Base-by-base conservation (phyloP, 2,329 filamentous ascomycete species). In the Fusarium tjaetaba region DNA sequence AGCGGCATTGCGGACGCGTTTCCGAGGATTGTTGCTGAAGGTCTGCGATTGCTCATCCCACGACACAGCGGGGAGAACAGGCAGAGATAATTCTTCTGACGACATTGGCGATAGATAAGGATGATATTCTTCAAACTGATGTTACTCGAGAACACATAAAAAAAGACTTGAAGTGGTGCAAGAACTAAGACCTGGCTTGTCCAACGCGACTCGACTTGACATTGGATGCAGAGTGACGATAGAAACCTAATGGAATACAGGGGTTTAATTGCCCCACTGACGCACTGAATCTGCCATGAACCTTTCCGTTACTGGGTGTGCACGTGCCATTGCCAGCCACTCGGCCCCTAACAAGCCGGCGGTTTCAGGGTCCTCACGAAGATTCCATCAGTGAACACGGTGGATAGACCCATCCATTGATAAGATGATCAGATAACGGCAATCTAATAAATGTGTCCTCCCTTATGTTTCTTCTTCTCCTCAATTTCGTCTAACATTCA, bases 61-160 rank as follows among this genome's bases (percentile, higher is more conserved):
- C 38, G 81, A 82, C 38, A 83, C 76, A 18, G 79, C 80, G 5
- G 82, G 81, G 22, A 86, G 79, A 26, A 71, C 76, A 38, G 85
- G 85, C 22, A 86, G 79, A 20, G 82, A 80, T 18, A 81, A 82
- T 71, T 86, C 85, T 30, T 86, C 84, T 15, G 81, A 76, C 81
- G 84, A 84, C 68, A 64, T 67, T 75, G 48, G 61, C 53, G 32
- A 41, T 57, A 18, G 10, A 53, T 60, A 52, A 49, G 61, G 30
- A 57, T 52, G 36, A 59, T 43, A 28, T 32, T 39, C 15, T 55
- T 41, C 13, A 22, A 52, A 49, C 41, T 61, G 46, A 59, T 26
- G 60, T 41, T 65, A 65, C 69, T 55, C 38, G 57, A 72, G 46
- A 46, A 52, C 22, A 43, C 45, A 74, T 55, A 61, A 58, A 48